Evolutionary conservation across 2,329 filamentous ascomycete species (phyloP).

Genomic region (Cercospora sesami): DNA sequence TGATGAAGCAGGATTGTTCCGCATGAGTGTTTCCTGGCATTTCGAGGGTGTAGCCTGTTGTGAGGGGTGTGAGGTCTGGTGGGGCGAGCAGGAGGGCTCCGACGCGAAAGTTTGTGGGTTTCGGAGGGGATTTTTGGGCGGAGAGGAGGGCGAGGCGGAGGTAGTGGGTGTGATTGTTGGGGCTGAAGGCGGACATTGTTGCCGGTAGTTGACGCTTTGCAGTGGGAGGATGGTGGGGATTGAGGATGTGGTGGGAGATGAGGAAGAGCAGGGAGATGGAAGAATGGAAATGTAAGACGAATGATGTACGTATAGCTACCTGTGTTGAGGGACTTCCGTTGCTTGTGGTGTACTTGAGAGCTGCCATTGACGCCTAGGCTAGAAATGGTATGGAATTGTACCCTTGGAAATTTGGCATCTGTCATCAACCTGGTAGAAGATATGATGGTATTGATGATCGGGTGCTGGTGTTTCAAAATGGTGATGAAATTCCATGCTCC

Average conservation of each 20-base stretch:
- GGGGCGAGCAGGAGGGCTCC: conserved; percentile 70
- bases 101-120: conserved; percentile 88
- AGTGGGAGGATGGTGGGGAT: neutral
- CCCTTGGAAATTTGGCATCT: neutral
- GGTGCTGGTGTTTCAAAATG: neutral
- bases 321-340: neutral
- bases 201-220: neutral
- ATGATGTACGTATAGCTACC: conserved; percentile 1
- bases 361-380: neutral
- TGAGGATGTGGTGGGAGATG: neutral
- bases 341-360: neutral
- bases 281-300: neutral
- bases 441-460: neutral
- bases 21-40: conserved; percentile 92
- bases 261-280: neutral
- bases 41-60: conserved; percentile 88
- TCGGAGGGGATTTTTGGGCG: conserved; percentile 76
- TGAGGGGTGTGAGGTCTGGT: conserved; percentile 54
- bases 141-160: conserved; percentile 74
- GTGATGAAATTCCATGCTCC: neutral
- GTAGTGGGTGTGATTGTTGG: conserved; percentile 42
- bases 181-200: conserved; percentile 15
- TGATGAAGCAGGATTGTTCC: conserved; percentile 86
- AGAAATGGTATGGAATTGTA: neutral
- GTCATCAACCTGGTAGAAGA: neutral